Base-by-base conservation (phyloP, 805 yeast species). In the Kregervanrija pseudodelftensis region DNA sequence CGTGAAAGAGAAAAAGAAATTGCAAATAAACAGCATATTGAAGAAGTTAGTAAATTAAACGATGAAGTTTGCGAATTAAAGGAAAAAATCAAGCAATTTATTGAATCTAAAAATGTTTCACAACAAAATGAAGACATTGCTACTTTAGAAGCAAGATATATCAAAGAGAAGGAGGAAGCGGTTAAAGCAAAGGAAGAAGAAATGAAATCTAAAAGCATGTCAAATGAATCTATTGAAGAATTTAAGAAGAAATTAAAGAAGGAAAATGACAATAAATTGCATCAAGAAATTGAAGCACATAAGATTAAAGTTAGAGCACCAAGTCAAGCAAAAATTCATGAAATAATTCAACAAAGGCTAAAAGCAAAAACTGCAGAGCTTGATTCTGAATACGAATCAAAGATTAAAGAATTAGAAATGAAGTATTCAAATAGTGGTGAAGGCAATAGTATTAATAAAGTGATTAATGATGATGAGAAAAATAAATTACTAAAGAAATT, bases 301-400 rank as follows among this genome's bases (percentile, higher is more conserved):
- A 68, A 65, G 44, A 59, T 50, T 15, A 59, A 57, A 40, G 49
- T 70, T n/a, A 61, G 73, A 44, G 68, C 62, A 1, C 68, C 71
- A 14, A 59, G 66, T 12, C 66, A 63, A 38, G 67, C 65, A 3
- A 63, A 60, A 49, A 60, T 70, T 35, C 58, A 59, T 44, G 66
- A 63, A 22, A 64, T 65, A 28, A 58, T 60, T 34, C 66, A 65
- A 45, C 62, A 59, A 44, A 52, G 70, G 42, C 56, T 60, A 45
- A 62, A 61, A 22, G 64, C 57, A 14, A 56, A 64, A 30, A 54
- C 57, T 45, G 62, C 61, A 8, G 65, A 68, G 43, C 63, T 76
- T 17, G 64, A 64, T 30, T 49, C 58, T 39, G 52, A 53, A 39
- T 61, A 54, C 40, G 47, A 50, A 38, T 51, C 45, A 10, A 59